Evolutionary conservation across 2,329 filamentous ascomycete species (phyloP).

Genomic region (Clarireedia homoeocarpa): DNA sequence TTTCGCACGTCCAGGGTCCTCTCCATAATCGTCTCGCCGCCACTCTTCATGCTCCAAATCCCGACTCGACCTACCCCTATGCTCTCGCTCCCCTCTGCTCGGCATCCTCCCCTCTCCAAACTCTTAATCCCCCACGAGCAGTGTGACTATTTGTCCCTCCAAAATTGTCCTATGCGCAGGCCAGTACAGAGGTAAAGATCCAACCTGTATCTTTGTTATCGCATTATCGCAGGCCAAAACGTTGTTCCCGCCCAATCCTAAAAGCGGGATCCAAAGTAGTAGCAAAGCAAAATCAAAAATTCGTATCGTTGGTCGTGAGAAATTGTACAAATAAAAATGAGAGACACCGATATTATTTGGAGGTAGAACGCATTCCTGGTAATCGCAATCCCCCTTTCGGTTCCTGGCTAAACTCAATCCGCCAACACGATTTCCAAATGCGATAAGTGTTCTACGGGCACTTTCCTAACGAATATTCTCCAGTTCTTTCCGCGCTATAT

Average conservation of each 20-base stretch:
- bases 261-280: not conserved
- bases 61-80: slow-evolving; percentile 4
- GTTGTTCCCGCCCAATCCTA: not conserved
- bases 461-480: not conserved
- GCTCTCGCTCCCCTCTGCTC: not conserved
- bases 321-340: not conserved
- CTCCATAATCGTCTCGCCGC: not conserved
- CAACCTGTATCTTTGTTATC: not conserved
- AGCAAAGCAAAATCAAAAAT: not conserved
- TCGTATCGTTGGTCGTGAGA: not conserved
- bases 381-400: not conserved
- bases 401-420: not conserved
- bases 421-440: not conserved
- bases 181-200: not conserved
- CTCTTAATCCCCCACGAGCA: not conserved
- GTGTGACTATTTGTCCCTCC: not conserved
- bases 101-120: not conserved
- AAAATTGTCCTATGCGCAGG: not conserved
- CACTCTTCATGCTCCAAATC: not conserved
- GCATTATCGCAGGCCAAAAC: not conserved
- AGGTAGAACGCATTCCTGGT: not conserved
- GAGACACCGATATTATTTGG: not conserved
- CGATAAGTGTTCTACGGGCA: not conserved
- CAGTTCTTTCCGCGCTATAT: not conserved
- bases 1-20: not conserved